Conservation (phyloP, 2,329 filamentous ascomycete genomes). For the Diaporthe destruens region DNA sequence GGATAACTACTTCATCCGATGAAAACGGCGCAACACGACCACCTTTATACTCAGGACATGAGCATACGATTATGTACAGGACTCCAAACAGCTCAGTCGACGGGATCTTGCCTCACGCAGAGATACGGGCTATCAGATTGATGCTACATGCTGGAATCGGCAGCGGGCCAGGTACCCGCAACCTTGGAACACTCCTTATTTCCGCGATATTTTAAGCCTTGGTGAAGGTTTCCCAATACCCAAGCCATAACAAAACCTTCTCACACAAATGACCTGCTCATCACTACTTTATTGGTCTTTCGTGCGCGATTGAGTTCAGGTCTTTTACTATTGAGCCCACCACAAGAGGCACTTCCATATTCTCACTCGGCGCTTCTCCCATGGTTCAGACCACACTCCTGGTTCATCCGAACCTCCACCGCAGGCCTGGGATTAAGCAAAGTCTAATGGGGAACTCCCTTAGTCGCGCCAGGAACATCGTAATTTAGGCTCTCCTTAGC, state of each 20-base stretch:
- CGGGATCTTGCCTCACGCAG: not conserved
- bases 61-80: not conserved
- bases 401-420: constrained; percentile 15
- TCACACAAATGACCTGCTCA: not conserved
- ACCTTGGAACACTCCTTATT: not conserved
- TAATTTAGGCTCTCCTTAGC: not conserved
- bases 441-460: not conserved
- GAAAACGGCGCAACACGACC: not conserved
- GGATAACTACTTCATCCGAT: no score
- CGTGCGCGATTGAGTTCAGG: not conserved
- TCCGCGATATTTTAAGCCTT: constrained; percentile 10
- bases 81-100: no score
- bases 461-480: not conserved
- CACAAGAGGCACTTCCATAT: not conserved
- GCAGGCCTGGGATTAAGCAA: not conserved
- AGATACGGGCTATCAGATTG: not conserved
- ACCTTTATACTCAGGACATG: not conserved
- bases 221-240: not conserved
- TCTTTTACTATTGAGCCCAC: not conserved
- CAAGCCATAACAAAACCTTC: not conserved
- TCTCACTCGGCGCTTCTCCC: not conserved
- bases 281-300: not conserved
- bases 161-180: not conserved
- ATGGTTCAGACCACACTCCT: not conserved
- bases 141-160: not conserved